Base-by-base conservation (phyloP, 768 basidiomycete species). In the Paxillus ammoniavirescens region DNA sequence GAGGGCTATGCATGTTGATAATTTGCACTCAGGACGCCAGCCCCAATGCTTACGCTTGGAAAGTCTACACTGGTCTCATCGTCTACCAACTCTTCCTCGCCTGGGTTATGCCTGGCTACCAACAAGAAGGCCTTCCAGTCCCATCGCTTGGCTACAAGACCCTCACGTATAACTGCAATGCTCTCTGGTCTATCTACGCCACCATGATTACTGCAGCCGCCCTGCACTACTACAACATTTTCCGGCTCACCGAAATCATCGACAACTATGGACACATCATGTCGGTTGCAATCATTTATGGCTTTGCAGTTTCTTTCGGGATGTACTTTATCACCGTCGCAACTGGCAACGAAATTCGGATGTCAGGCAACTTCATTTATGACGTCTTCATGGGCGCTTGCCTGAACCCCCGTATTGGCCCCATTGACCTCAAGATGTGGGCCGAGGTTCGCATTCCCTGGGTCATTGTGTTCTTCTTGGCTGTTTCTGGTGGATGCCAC, bases 401-500 rank as follows among this genome's bases (percentile, higher is more conserved):
- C 49, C 77, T 99, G 58, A 99, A 98, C 74, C 97, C 97, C 7
- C 85, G 96, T 54, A 80, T 99, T 56, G 93, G 93, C 7, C 77
- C 80, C 17, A 81, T 99, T 57, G 96, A 98, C 72, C 75, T 99
- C 65, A 99, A 99, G 74, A 98, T 98, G 95, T 99, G 93, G 87
- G 91, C 91, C 5, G 94, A 97, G 65, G 92, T 98, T 54, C 85
- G 97, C 47, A 89, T 99, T 60, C 93, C 95, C 4, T 99, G 97
- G 97, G 87, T 95, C 38, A 84, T 97, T 49, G 86, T 97, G 15
- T 98, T 98, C 77, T 88, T 93, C 73, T 78, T 98, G 60, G 82
- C 94, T 4, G 83, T 98, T 35, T 94, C 90, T 23, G 96, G 93
- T 45, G 90, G 86, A 21, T 91, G 91, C 75, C 98, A 97, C 74